These are phyloP conservation scores for Cladosporium sp. DNA, from an alignment of 2,329 filamentous ascomycete genomes.

Conservation along the genomic window DNA sequence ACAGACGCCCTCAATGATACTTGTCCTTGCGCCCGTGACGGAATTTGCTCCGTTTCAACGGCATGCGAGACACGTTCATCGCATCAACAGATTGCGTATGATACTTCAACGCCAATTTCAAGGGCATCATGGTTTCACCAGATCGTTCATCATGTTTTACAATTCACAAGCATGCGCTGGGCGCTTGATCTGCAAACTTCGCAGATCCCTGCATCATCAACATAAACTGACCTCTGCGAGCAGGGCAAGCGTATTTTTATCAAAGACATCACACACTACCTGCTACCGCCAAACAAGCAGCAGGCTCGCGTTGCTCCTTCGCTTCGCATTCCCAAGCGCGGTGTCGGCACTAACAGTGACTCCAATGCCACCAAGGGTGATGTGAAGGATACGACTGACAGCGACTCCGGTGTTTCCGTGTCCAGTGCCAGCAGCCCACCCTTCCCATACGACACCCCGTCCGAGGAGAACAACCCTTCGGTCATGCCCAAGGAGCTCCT, in stretches of 20 bases:
- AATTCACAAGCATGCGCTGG: neutral
- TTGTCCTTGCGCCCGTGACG: neutral
- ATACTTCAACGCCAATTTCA: no score
- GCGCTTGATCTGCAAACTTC: neutral
- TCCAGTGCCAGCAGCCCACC: slow-evolving; percentile 35
- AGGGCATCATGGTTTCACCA: no score
- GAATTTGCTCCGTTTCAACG: neutral
- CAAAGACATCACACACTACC: slow-evolving; percentile 95
- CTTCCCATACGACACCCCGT: slow-evolving; percentile 55
- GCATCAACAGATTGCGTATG: no score
- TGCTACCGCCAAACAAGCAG: slow-evolving; percentile 70
- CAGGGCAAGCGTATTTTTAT: slow-evolving; percentile 92
- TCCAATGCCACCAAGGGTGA: slow-evolving; percentile 29
- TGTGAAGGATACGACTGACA: slow-evolving; percentile 14
- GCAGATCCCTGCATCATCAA: neutral
- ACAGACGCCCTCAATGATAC: neutral
- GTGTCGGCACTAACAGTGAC: slow-evolving; percentile 51
- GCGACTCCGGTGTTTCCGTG: slow-evolving; percentile 31
- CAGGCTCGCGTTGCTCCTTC: slow-evolving; percentile 71
- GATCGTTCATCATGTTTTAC: no score
- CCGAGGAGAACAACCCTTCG: slow-evolving; percentile 74
- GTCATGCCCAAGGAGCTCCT: slow-evolving; percentile 72
- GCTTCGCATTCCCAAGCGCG: slow-evolving; percentile 48
- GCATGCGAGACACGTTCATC: no score
- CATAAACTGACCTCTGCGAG: slow-evolving; percentile 19